These are phyloP conservation scores for Cryptosporidium tyzzeri DNA, from an alignment of 169 alveolate genomes.

Conservation along the genomic window DNA sequence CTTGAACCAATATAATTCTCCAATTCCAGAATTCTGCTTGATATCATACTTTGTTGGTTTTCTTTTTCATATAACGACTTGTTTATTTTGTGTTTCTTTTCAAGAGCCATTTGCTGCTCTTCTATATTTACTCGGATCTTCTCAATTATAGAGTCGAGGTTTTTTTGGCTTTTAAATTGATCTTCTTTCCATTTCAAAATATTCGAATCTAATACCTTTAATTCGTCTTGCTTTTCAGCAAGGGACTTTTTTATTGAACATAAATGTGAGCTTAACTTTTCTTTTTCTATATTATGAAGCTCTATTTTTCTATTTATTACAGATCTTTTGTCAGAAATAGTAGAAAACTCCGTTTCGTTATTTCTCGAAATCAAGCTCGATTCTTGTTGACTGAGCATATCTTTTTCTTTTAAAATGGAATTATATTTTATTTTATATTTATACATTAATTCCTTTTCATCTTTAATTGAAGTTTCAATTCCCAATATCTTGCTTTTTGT, in stretches of 20 bases:
- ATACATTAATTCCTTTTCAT: neutral
- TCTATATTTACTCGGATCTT: neutral
- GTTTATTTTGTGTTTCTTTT: conserved; percentile 50
- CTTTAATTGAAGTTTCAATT: neutral
- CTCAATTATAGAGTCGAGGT: neutral
- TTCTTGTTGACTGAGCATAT: conserved; percentile 15
- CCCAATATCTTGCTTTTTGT: neutral
- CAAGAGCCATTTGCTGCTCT: conserved; percentile 15
- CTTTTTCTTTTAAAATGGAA: conserved; percentile 19
- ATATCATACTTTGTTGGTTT: neutral
- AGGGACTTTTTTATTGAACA: conserved; percentile 20
- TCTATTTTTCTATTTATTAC: conserved; percentile 19
- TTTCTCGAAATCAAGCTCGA: conserved; percentile 34
- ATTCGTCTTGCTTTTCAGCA: conserved; percentile 9
- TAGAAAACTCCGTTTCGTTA: conserved; percentile 25
- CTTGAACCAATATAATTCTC: conserved; percentile 9
- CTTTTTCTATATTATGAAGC: conserved; percentile 9
- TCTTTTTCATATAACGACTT: conserved; percentile 22
- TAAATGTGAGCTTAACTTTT: conserved; percentile 21
- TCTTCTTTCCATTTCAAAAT: conserved; percentile 23
- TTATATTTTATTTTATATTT: neutral
- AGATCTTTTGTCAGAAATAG: conserved; percentile 23
- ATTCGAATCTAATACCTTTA: neutral
- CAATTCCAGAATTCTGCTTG: conserved; percentile 5
- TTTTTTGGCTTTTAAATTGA: neutral